Conservation (phyloP, 1,284 basidiomycete species). For the Apiotrichum siamense region DNA sequence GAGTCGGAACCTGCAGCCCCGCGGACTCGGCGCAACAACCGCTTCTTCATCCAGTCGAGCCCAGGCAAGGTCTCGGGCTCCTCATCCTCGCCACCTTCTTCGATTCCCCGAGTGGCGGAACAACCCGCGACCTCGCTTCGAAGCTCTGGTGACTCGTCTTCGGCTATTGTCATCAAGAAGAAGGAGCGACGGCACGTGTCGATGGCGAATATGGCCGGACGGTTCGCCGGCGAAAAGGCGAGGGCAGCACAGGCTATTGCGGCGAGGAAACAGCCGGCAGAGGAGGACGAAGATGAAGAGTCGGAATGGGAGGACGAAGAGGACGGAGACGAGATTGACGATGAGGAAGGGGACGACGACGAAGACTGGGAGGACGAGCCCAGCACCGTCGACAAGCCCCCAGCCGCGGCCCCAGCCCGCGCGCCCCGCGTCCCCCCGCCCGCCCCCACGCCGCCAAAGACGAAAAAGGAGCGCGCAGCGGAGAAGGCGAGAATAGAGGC, state of each 20-base stretch:
- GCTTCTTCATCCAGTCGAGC: constrained; percentile 13
- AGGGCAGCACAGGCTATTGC: constrained; percentile 30
- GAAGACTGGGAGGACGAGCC: constrained; percentile 9
- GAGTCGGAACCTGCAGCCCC: constrained; percentile 4
- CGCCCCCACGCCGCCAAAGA: constrained; percentile 16
- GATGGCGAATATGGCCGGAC: constrained; percentile 39
- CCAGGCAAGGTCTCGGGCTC: constrained; percentile 26
- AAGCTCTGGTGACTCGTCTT: constrained; percentile 27
- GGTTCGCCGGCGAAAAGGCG: constrained; percentile 38
- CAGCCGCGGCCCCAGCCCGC: not conserved
- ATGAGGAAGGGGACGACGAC: constrained; percentile 9
- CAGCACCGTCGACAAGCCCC: not conserved
- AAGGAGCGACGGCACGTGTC: constrained; percentile 31
- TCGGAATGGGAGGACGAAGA: constrained; percentile 18
- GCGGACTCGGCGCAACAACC: not conserved
- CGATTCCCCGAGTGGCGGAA: not conserved
- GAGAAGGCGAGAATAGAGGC: constrained; percentile 31
- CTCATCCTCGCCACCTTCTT: constrained; percentile 12
- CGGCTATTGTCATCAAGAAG: constrained; percentile 16
- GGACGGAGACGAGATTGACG: constrained; percentile 7
- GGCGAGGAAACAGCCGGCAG: constrained; percentile 16
- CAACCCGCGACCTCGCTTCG: constrained; percentile 3
- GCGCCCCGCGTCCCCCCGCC: not conserved
- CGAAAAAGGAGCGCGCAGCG: constrained; percentile 32
- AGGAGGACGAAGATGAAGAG: constrained; percentile 24